Base-by-base conservation (phyloP, 495 filamentous ascomycete species). In the Pyrenopolyporus hunteri region DNA sequence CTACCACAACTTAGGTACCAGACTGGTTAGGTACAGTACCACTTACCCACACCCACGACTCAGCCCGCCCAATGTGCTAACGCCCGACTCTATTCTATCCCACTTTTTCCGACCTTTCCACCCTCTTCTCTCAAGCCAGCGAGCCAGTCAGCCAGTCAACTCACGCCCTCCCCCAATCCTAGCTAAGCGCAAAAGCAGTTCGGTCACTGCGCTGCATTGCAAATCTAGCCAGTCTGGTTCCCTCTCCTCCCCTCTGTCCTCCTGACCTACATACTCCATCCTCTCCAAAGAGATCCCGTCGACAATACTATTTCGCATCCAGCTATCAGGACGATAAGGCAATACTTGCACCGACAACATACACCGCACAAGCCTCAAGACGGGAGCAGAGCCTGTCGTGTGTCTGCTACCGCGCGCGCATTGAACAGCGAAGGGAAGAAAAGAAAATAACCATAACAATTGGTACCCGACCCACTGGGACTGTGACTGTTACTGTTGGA, bases 41-140 rank as follows among this genome's bases (percentile, higher is more conserved):
- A 42, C 37, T 22, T 20, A 42, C 37, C 17, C 17, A 47, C 31
- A 53, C 43, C 47, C 42, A 44, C 43, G 37, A 28, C 54, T 55
- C 54, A 55, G 49, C 55, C 61, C 51, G 22, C 55, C 54, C 50
- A 62, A 49, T 62, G 22, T 61, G 46, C 59, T 51, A 57, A 59
- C 60, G 55, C 49, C 61, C 61, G 49, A 59, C 44, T 51, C 33
- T 55, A 59, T n/a, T 50, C 47, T 65, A 56, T 56, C 46, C 62
- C 62, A 59, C 56, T 59, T 65, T 65, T 65, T 59, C 49, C 47
- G 37, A 58, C 57, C 36, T 50, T 61, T 57, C 57, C 63, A 60
- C 63, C 50, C 53, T 53, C 47, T 66, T 66, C 62, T 60, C 57
- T 44, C 32, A n/a, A n/a, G n/a, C n/a, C n/a, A n/a, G n/a, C n/a